These are phyloP conservation scores for Chytriomyces hyalinus DNA, from an alignment of 192 early-diverging fungal genomes.

Conservation along the genomic window DNA sequence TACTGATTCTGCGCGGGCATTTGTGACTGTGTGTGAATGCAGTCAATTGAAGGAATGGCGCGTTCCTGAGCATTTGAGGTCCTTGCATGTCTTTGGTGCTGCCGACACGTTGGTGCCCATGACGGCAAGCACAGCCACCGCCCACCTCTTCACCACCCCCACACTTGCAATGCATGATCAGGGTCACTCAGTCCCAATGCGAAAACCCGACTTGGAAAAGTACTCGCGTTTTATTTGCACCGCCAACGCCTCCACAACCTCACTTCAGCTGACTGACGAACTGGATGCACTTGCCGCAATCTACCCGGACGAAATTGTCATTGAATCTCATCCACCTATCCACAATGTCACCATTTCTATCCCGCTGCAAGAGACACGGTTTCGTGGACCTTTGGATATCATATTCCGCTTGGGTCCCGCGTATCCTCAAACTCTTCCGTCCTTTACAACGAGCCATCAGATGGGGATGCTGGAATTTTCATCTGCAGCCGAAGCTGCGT, in stretches of 20 bases:
- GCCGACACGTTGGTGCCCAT: slow-evolving; percentile 19
- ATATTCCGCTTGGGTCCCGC: slow-evolving; percentile 13
- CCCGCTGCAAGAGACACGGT: slow-evolving; percentile 19
- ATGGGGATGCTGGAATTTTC: slow-evolving; percentile 38
- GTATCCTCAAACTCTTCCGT: slow-evolving; percentile 26
- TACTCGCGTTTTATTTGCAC: slow-evolving; percentile 23
- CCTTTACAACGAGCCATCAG: neutral
- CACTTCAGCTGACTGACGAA: slow-evolving; percentile 7
- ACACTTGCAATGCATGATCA: slow-evolving; percentile 7
- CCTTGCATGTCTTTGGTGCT: slow-evolving; percentile 31
- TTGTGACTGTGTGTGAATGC: neutral
- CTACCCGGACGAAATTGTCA: slow-evolving; percentile 26
- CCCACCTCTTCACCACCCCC: neutral
- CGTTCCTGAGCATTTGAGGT: slow-evolving; percentile 16
- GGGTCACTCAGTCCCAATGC: slow-evolving; percentile 30
- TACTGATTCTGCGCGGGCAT: neutral
- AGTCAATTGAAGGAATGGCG: neutral
- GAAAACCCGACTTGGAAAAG: slow-evolving; percentile 7
- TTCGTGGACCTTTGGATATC: neutral
- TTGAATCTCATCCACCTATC: neutral
- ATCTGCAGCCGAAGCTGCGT: slow-evolving; percentile 1
- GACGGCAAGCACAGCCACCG: neutral
- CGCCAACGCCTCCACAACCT: neutral
- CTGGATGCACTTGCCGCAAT: slow-evolving; percentile 29
- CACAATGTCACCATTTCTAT: neutral